Base-by-base conservation (phyloP, 2,329 filamentous ascomycete genomes). In the Clonostachys rhizophaga region DNA sequence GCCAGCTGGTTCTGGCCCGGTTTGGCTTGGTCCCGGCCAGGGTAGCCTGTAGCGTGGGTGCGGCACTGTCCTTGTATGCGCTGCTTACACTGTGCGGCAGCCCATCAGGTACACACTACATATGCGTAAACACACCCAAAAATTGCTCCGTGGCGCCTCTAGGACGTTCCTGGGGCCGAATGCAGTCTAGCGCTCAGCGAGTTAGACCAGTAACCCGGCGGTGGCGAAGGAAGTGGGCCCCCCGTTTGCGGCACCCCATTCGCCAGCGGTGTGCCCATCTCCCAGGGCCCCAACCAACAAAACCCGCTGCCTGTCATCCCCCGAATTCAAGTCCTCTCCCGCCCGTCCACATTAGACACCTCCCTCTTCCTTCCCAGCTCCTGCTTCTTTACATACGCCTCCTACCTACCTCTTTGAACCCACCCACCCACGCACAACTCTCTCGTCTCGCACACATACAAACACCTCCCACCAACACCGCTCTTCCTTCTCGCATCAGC, bases 181-280 rank as follows among this genome's bases (percentile, higher is more conserved):
- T 47, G 7, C n/a, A 30, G 47, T 6, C 16, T 49, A 49, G 45
- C 35, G 16, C 20, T 16, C 12, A 20, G 20, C 16, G 30, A 17
- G 14, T 6, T 6, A 39, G 36, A 14, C 50, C 50, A 51, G 49
- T 51, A 20, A 47, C 24, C n/a, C 13, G 14, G 17, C 13, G 16
- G 50, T 51, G 50, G 50, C 50, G 39, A 51, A 42, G 43, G 34
- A 12, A 17, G 40, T 40, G 40, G 40, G 17, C 12, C 24, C 30
- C 17, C 35, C n/a, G 10, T 20, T 16, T 43, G 10, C 40, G 14
- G 14, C 39, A 6, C 12, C 13, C 41, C 13, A 49, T 49, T 49
- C 18, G 47, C 43, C 36, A 24, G 34, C 16, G 20, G 16, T 14
- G 34, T 30, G 43, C 17, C 11, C 34, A 43, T 17, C 34, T 41